Conservation (phyloP, 768 basidiomycete species). For the Serendipita indica region DNA sequence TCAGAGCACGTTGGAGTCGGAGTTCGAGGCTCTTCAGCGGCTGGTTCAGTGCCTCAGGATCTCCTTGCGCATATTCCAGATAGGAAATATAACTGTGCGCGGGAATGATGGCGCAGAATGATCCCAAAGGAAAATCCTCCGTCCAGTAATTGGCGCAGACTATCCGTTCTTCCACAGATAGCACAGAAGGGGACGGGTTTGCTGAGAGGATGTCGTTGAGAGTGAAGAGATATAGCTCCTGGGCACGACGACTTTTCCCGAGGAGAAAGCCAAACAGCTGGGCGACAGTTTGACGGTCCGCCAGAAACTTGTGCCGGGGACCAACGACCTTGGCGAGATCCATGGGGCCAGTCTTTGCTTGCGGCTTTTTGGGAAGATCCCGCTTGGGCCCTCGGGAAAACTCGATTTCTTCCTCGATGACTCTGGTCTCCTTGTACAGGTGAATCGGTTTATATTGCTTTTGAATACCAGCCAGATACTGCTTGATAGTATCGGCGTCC, state of each 20-base stretch:
- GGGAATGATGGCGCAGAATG: slow-evolving; percentile 51
- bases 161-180: slow-evolving; percentile 41
- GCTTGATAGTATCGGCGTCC: slow-evolving; percentile 36
- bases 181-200: slow-evolving; percentile 29
- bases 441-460: slow-evolving; percentile 28
- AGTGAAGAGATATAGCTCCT: slow-evolving; percentile 44
- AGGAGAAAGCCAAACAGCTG: slow-evolving; percentile 63
- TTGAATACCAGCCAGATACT: slow-evolving; percentile 40
- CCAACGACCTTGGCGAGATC: slow-evolving; percentile 3
- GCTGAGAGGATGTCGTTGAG: slow-evolving; percentile 33
- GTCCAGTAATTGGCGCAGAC: slow-evolving; percentile 45
- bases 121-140: slow-evolving; percentile 46
- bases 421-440: slow-evolving; percentile 24
- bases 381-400: neutral
- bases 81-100: slow-evolving; percentile 41
- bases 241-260: slow-evolving; percentile 49
- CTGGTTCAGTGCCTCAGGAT: slow-evolving; percentile 33
- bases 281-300: slow-evolving; percentile 52
- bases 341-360: neutral
- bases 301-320: slow-evolving; percentile 39
- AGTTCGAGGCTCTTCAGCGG: slow-evolving; percentile 40
- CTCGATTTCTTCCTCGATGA: neutral
- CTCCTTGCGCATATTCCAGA: slow-evolving; percentile 36
- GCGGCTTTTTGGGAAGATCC: neutral
- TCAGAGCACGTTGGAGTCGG: slow-evolving; percentile 35